Percentiles rank a stretch among this genome's conserved stretches.
Evolutionary conservation across 306 rosid species (phyloP).

Genomic region (Cercis canadensis): DNA sequence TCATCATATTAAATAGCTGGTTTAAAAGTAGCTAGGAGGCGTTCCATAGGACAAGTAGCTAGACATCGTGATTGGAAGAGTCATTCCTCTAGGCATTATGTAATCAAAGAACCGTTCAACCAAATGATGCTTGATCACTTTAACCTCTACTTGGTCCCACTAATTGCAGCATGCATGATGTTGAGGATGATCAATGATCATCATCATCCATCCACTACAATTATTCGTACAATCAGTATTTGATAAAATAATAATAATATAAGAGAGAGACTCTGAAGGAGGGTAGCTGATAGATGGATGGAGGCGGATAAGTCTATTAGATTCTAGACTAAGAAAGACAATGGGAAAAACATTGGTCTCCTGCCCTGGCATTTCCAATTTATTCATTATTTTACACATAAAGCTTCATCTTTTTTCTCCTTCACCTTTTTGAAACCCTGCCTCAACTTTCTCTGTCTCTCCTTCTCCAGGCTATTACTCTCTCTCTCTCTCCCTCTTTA

Average conservation of each 20-base stretch:
- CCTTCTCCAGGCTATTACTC: slow-evolving; percentile 69
- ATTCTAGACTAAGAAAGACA: slow-evolving; percentile 57
- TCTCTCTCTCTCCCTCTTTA: slow-evolving; percentile 32
- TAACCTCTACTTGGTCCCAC: slow-evolving; percentile 58
- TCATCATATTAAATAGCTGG: too few species aligned
- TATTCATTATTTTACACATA: slow-evolving; percentile 44
- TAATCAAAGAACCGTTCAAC: slow-evolving; percentile 53
- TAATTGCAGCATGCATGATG: slow-evolving; percentile 44
- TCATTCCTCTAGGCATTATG: slow-evolving; percentile 44
- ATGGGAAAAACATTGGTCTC: slow-evolving; percentile 55
- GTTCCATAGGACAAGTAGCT: too few species aligned
- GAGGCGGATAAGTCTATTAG: slow-evolving; percentile 21
- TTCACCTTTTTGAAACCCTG: slow-evolving; percentile 61
- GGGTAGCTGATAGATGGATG: slow-evolving; percentile 9
- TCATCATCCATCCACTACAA: slow-evolving; percentile 43
- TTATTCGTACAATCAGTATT: slow-evolving; percentile 29
- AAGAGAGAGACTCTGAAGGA: slow-evolving; percentile 47
- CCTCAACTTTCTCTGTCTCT: slow-evolving; percentile 45
- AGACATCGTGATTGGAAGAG: slow-evolving; percentile 34
- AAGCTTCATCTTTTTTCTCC: slow-evolving; percentile 47
- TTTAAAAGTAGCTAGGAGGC: too few species aligned
- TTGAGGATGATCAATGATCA: slow-evolving; percentile 18
- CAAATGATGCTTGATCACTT: slow-evolving; percentile 32
- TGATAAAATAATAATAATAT: slow-evolving; percentile 37
- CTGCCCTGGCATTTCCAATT: slow-evolving; percentile 52